These are phyloP conservation scores for Phaeosphaeria sp. DNA, from an alignment of 2,329 filamentous ascomycete species.

Conservation along the genomic window DNA sequence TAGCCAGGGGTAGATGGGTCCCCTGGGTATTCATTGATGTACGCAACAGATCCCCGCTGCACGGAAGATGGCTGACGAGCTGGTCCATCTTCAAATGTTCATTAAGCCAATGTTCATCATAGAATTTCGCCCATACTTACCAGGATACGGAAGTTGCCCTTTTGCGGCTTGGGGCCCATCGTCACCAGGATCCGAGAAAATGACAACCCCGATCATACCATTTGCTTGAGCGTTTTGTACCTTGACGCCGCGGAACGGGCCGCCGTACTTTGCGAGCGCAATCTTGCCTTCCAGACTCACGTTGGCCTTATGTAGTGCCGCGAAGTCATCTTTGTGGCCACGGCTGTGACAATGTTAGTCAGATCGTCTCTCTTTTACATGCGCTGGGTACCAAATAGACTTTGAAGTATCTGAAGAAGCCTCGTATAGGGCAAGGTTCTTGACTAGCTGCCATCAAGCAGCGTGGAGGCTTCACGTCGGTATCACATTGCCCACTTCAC, in stretches of 20 bases:
- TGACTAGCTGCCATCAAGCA: not conserved
- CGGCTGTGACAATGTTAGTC: conserved; percentile 10
- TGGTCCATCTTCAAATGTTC: conserved; percentile 20
- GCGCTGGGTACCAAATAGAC: not conserved
- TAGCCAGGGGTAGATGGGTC: conserved; percentile 63
- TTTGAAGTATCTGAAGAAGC: not conserved
- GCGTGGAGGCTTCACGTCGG: not conserved
- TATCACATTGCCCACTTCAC: not conserved
- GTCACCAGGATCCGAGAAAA: conserved; percentile 53
- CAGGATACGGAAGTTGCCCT: conserved; percentile 36
- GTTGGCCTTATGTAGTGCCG: conserved; percentile 48
- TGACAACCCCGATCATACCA: conserved; percentile 52
- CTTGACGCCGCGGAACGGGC: conserved; percentile 55
- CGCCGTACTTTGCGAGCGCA: conserved; percentile 54
- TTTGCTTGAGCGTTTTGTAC: conserved; percentile 55
- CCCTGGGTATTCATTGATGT: conserved; percentile 64
- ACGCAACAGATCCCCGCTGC: conserved; percentile 59
- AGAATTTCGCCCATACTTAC: conserved; percentile 32
- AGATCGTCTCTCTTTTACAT: not conserved
- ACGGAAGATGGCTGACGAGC: conserved; percentile 50
- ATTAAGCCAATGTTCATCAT: not conserved
- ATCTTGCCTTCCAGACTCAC: conserved; percentile 56
- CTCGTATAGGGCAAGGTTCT: not conserved
- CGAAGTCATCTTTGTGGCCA: conserved; percentile 52
- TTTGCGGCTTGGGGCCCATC: conserved; percentile 49